phyloP scores from a whole-genome alignment of 2,329 filamentous ascomycete genomes.

The Mycosphaerella arachidis region DNA sequence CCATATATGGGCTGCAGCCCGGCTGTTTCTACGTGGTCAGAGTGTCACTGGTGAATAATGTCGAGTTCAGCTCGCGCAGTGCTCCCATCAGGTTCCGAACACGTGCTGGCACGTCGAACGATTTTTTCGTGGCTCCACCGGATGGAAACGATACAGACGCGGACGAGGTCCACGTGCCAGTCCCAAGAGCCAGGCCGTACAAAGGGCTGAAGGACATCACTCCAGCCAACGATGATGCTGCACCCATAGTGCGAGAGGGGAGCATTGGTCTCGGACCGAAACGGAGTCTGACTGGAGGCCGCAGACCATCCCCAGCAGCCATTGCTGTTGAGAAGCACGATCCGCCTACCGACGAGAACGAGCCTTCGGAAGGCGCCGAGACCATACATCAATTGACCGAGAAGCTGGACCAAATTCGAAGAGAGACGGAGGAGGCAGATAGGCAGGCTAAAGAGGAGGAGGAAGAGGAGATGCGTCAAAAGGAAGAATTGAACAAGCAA shows the following conservation, averaged over 20 bases:
- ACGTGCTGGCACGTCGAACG: conserved; percentile 39
- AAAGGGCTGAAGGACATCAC: conserved; percentile 44
- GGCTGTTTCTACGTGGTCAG: conserved; percentile 89
- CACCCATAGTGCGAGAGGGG: conserved; percentile 62
- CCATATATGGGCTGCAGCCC: conserved; percentile 80
- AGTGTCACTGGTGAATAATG: conserved; percentile 83
- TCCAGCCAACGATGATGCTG: conserved; percentile 60
- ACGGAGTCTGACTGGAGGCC: conserved; percentile 61
- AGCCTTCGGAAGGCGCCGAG: conserved; percentile 57
- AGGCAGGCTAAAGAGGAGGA: conserved; percentile 61
- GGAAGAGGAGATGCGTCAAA: conserved; percentile 45
- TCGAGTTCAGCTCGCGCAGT: conserved; percentile 90
- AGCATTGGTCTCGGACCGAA: conserved; percentile 52
- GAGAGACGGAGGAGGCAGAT: conserved; percentile 76
- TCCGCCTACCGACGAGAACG: conserved; percentile 34
- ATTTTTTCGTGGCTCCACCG: conserved; percentile 37
- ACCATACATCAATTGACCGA: conserved; percentile 75
- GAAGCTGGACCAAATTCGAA: conserved; percentile 71
- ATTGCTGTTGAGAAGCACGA: conserved; percentile 35
- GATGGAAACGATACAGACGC: conserved; percentile 29
- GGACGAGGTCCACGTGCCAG: conserved; percentile 46
- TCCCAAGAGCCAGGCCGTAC: conserved; percentile 50
- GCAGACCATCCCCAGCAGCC: conserved; percentile 63
- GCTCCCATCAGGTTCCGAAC: conserved; percentile 80
- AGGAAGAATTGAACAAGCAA: conserved; percentile 60